These are phyloP conservation scores for Ustilago hordei DNA, from an alignment of 1,284 basidiomycete genomes.

Conservation along the genomic window DNA sequence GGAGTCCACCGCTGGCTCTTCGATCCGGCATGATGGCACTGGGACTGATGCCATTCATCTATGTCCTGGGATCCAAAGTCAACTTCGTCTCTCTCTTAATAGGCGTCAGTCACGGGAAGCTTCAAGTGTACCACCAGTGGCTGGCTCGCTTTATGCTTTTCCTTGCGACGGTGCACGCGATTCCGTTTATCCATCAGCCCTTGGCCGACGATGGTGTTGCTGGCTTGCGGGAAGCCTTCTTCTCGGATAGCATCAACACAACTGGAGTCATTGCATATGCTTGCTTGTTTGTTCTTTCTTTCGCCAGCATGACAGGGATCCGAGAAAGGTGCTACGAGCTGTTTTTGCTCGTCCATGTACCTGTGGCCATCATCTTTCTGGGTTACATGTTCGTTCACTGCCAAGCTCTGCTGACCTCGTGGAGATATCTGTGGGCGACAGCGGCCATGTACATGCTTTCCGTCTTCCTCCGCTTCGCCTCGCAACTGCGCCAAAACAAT, in stretches of 20 bases:
- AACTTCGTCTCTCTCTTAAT: conserved; percentile 63
- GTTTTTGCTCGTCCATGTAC: conserved; percentile 63
- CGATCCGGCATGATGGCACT: conserved; percentile 61
- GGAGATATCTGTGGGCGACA: conserved; percentile 54
- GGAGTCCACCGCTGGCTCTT: conserved; percentile 58
- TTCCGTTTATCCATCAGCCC: conserved; percentile 62
- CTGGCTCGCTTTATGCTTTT: conserved; percentile 60
- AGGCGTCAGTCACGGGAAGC: conserved; percentile 57
- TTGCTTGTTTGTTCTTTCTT: conserved; percentile 52
- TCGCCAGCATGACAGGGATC: conserved; percentile 54
- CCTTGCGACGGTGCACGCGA: conserved; percentile 59
- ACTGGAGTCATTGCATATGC: conserved; percentile 59
- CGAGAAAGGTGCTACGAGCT: conserved; percentile 64
- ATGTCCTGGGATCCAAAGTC: conserved; percentile 56
- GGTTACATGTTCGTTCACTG: conserved; percentile 61
- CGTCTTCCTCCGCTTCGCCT: conserved; percentile 44
- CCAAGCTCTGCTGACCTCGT: conserved; percentile 45
- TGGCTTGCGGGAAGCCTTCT: conserved; percentile 44
- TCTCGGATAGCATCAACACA: conserved; percentile 51
- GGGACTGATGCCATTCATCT: conserved; percentile 64
- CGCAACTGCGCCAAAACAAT: conserved; percentile 29
- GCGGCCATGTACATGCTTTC: conserved; percentile 50
- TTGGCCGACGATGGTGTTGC: conserved; percentile 47
- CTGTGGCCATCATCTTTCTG: conserved; percentile 53
- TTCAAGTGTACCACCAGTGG: conserved; percentile 67